Base-by-base conservation (phyloP, 352 stramenopile species). In the Poterioochromonas sp. region DNA sequence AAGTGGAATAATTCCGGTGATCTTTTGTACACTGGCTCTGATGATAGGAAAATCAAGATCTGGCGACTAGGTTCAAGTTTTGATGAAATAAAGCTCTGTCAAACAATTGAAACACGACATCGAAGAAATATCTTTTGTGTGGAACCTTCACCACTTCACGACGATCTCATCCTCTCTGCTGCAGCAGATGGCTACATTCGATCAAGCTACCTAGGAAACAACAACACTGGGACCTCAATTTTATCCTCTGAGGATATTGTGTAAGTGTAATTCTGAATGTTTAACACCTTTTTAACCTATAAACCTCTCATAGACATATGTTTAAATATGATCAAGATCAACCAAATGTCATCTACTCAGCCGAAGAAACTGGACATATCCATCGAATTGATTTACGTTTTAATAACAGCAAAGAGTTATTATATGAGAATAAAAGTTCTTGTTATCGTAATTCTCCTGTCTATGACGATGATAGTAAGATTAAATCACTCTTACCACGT, bases 91-190 rank as follows among this genome's bases (percentile, higher is more conserved):
- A 3, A 43, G 32, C 18, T 43, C 5, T 18, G 41, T 41, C 15
- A 58, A 58, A 58, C 29, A 5, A 29, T 71, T 43, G 15, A n/a
- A 22, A 71, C 29, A 3, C 2, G 32, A 71, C 62, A 71, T 43
- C 15, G 62, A 3, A 29, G 62, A 26, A 71, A 71, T 47, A 71
- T 71, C 26, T 71, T 71, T 47, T 44, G 15, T 8, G 62, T 71
- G 11, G 29, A 35, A 32, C 39, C 39, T 71, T 26, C 8, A 22
- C 62, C 62, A 47, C 5, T 44, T 41, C 12, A 71, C 26, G 15
- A 12, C 18, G 32, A 44, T 22, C 2, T 44, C 3, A 2, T 47
- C 32, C 41, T 47, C 11, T 71, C 62, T n/a, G 5, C 12, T 71
- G 62, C 62, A 44, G 62, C 62, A 26, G 62, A 71, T 47, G 62